These are phyloP conservation scores for Penicillium subrubescens DNA, from an alignment of 495 filamentous ascomycete genomes.

Conservation along the genomic window DNA sequence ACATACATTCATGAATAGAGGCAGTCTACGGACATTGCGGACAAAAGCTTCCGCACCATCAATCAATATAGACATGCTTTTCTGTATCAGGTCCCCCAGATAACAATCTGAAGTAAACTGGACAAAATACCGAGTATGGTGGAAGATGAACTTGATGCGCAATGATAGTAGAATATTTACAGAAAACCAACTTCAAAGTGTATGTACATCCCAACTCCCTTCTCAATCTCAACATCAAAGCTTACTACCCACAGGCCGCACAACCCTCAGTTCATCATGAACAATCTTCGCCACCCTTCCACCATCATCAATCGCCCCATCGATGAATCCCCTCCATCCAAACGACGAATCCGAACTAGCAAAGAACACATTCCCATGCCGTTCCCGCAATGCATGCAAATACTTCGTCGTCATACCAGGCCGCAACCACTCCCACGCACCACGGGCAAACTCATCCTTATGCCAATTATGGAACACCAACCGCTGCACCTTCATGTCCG, in stretches of 20 bases:
- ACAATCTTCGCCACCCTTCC: not conserved
- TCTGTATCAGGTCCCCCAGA: not conserved
- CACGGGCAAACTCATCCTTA: constrained; percentile 31
- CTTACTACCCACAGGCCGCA: not conserved
- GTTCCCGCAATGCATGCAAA: constrained; percentile 22
- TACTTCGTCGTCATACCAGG: constrained; percentile 20
- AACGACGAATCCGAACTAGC: constrained; percentile 36
- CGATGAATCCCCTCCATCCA: constrained; percentile 36
- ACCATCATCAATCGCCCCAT: constrained; percentile 38
- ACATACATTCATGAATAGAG: not conserved
- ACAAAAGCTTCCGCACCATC: not conserved
- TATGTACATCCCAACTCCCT: not conserved
- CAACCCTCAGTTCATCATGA: not conserved
- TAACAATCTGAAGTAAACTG: not conserved
- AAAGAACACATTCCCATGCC: constrained; percentile 29
- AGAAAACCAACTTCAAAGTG: not conserved
- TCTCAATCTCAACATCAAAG: not conserved
- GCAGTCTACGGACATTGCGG: not conserved
- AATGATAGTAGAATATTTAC: not conserved
- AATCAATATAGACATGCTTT: constrained; percentile 1
- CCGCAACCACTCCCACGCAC: constrained; percentile 27
- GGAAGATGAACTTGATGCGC: not conserved
- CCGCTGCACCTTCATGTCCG: constrained; percentile 17
- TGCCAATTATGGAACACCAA: constrained; percentile 35
- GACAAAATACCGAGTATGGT: not conserved